Evolutionary conservation across 805 yeast genomes (phyloP), one percentile per base, ranked within the genome.

Genomic region (Teunomyces funiuensis): DNA sequence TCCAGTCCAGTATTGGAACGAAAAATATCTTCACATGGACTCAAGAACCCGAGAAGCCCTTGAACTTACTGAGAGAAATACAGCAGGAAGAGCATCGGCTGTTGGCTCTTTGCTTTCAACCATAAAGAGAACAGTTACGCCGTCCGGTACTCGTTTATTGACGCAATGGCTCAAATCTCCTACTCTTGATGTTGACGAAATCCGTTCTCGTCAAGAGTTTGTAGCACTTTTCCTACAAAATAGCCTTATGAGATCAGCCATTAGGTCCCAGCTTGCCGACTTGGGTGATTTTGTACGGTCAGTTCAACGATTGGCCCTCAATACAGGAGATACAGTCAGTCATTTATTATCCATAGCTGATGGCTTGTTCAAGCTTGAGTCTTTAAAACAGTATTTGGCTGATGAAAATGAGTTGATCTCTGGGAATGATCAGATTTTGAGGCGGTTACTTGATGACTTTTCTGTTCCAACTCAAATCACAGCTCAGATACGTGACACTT

Each of bases 161-260:
- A 76, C 83, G 6, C 81, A 82, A 39, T 88, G 97, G 97, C 63
- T 91, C 4, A 73, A 86, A 18, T 80, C 88, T 2, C 99, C 99
- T 0, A 74, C 87, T 0, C 73, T 84, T 7, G 76, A 83, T 52
- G 52, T 76, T 0, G 51, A 56, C 0, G 85, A 79, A 46, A 79
- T 93, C 10, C 59, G 58, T 13, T 52, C 58, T 14, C 67, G 99
- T 19, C 72, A 69, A 40, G 46, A 49, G 2, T 68, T 61, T 42
- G 76, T 71, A 2, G 38, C 48, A 9, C 41, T 66, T 7, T 67
- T 68, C 47, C 45, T 51, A 13, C 51, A 53, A 15, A 55, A 66
- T 19, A 39, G 30, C 3, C 37, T 45, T 14, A 41, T 67, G 31
- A 46, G 49, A 14, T 34, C 52, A 0, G 38, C 50, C 0, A 39